Evolutionary conservation across 2,329 filamentous ascomycete species (phyloP).

Genomic region (Pestalotiopsis sp.): DNA sequence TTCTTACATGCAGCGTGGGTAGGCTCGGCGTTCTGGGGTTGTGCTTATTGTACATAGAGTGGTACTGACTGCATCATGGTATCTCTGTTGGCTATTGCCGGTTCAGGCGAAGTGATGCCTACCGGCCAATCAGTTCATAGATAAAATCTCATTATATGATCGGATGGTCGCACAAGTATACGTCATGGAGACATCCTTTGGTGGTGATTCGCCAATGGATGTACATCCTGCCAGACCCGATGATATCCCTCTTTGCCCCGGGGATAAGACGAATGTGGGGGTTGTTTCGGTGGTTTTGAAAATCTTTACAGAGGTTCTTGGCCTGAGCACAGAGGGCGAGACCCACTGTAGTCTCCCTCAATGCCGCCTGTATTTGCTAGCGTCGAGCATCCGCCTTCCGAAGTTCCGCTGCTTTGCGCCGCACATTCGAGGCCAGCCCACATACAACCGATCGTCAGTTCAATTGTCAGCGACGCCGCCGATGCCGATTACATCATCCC

Average conservation of each 20-base stretch:
- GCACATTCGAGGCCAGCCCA: not conserved
- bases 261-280: not conserved
- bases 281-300: not conserved
- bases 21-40: not conserved
- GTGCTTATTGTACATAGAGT: not conserved
- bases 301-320: not conserved
- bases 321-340: not conserved
- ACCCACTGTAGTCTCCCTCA: not conserved
- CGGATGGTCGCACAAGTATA: not conserved
- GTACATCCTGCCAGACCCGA: not conserved
- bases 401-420: slow-evolving; percentile 24
- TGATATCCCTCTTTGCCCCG: not conserved
- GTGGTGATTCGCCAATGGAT: not conserved
- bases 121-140: not conserved
- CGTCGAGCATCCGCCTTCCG: slow-evolving; percentile 16
- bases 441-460: not conserved
- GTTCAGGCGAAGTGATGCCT: not conserved
- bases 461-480: too few species aligned
- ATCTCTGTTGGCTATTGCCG: not conserved
- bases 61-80: not conserved
- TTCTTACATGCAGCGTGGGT: not conserved
- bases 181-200: not conserved
- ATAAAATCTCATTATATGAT: not conserved
- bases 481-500: too few species aligned
- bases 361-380: not conserved